Evolutionary conservation across 2,329 filamentous ascomycete species (phyloP), one percentile per base, ranked within the genome.

Genomic region (Calonectria honghensis): DNA sequence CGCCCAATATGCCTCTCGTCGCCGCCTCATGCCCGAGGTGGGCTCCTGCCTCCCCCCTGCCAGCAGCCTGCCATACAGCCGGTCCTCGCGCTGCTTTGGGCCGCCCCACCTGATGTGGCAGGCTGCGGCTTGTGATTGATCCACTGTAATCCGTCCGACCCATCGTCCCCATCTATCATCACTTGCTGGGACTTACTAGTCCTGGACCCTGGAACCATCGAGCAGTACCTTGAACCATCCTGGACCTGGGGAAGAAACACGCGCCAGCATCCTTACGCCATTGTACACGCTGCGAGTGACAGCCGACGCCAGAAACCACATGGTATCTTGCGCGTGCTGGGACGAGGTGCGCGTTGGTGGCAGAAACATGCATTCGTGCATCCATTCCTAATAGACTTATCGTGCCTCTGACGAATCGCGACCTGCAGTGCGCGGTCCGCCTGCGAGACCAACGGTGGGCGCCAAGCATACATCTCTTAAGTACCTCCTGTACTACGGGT

Each of bases 201-300:
- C 68, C 73, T 74, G 74, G 71, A 77, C 73, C 78, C 77, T 79
- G 73, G 64, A 76, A 68, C 27, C 65, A 45, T 64, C 57, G 29
- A 68, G 72, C 73, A 72, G 52, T 66, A 45, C 32, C 52, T 72
- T 59, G 73, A 48, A 65, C 65, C 74, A 72, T 64, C 71, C 66
- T 75, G 59, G 67, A 68, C 63, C 73, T 73, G 70, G 76, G 68
- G 68, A 68, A 50, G 61, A 63, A 54, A 72, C 41, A 63, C 16
- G 71, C 45, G 37, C 70, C 66, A 32, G 61, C 54, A 31, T 57
- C 57, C 24, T 65, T 39, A 35, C 35, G 24, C 50, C 32, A 27
- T 48, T 66, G 37, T 50, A 41, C 31, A 59, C 52, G 45, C 32
- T 37, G 39, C 57, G 24, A 41, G 35, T 63, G 29, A 20, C 35